Conservation (phyloP, 1,284 basidiomycete species). For the Malassezia furfur region DNA sequence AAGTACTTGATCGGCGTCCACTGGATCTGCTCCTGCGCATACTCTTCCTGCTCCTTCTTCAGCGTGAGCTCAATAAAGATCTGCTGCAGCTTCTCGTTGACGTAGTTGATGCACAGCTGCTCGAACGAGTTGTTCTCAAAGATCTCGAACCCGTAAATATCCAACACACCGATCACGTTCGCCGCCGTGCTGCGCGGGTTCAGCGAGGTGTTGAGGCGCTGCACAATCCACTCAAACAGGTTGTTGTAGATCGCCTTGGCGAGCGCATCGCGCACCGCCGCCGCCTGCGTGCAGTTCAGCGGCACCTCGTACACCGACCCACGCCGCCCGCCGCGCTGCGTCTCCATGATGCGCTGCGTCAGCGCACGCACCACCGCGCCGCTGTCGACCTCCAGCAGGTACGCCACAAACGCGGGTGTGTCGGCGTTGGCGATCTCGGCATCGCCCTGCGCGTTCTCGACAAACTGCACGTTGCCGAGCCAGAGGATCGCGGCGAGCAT, state of each 20-base stretch:
- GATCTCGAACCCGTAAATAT: slow-evolving; percentile 86
- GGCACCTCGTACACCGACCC: slow-evolving; percentile 96
- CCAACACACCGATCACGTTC: slow-evolving; percentile 91
- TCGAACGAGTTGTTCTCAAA: slow-evolving; percentile 98
- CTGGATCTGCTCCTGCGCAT: slow-evolving; percentile 93
- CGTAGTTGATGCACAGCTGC: slow-evolving; percentile 99
- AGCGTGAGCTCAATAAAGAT: slow-evolving; percentile 96
- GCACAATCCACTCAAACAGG: slow-evolving; percentile 98
- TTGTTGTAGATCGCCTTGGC: slow-evolving; percentile 97
- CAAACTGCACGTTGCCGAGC: slow-evolving; percentile 74
- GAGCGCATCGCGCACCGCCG: slow-evolving; percentile 78
- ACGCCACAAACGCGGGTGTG: slow-evolving; percentile 90
- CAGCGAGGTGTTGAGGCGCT: slow-evolving; percentile 90
- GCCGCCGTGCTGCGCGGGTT: slow-evolving; percentile 65
- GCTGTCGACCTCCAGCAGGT: slow-evolving; percentile 80
- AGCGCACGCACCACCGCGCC: slow-evolving; percentile 73
- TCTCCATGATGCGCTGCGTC: slow-evolving; percentile 80
- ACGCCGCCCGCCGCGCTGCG: slow-evolving; percentile 64
- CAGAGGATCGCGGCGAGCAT: slow-evolving; percentile 87
- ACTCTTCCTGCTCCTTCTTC: slow-evolving; percentile 99
- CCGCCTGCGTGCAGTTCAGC: slow-evolving; percentile 82
- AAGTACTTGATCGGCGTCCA: slow-evolving; percentile 83
- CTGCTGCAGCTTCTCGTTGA: slow-evolving; percentile 96
- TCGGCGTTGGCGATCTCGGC: slow-evolving; percentile 68
- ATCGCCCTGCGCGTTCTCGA: slow-evolving; percentile 81